Evolutionary conservation across 768 basidiomycete genomes (phyloP).

Genomic region (Termitomyces sp.): DNA sequence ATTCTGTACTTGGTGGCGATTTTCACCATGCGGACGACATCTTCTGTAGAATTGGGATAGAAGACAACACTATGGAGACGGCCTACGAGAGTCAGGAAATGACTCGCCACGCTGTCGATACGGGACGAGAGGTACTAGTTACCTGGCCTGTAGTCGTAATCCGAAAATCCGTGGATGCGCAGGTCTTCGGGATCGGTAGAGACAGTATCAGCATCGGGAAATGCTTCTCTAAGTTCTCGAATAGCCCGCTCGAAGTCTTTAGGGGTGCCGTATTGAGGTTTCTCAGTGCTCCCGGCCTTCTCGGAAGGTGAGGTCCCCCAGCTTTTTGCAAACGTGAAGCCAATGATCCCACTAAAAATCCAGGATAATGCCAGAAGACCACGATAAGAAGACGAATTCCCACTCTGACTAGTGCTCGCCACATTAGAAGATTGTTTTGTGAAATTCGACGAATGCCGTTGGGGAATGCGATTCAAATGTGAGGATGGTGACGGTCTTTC

Average conservation of each 20-base stretch:
- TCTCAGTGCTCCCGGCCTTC: background rate
- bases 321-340: slow-evolving; percentile 14
- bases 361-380: slow-evolving; percentile 13
- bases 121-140: slow-evolving; percentile 29
- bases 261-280: slow-evolving; percentile 45
- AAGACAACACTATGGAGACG: slow-evolving; percentile 57
- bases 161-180: slow-evolving; percentile 52
- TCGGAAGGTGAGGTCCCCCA: background rate
- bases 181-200: slow-evolving; percentile 55
- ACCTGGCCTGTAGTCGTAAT: slow-evolving; percentile 53
- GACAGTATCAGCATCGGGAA: slow-evolving; percentile 36
- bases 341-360: slow-evolving; percentile 15
- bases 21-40: slow-evolving; percentile 77
- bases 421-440: background rate
- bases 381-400: background rate
- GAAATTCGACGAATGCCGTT: background rate
- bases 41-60: slow-evolving; percentile 69
- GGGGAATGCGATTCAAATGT: background rate
- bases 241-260: slow-evolving; percentile 56
- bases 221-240: slow-evolving; percentile 41
- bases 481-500: background rate
- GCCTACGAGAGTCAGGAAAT: background rate
- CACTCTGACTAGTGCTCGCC: background rate
- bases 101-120: background rate
- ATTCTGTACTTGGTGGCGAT: slow-evolving; percentile 73